These are phyloP conservation scores for Elongisporangium undulatum DNA, from an alignment of 352 stramenopile genomes.

Conservation along the genomic window DNA sequence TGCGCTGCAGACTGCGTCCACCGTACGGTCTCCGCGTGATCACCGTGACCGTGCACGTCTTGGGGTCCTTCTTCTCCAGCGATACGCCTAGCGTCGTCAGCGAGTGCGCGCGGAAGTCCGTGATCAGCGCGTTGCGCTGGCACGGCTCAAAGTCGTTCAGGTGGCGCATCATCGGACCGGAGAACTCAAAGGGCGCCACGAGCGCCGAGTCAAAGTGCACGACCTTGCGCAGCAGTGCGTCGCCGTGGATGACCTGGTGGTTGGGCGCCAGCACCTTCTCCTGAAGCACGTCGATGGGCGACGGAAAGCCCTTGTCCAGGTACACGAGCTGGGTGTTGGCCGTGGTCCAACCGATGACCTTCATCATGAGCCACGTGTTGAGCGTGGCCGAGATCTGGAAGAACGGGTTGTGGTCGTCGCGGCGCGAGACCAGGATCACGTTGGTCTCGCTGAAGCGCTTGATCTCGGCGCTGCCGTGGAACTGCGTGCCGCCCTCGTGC, in stretches of 20 bases:
- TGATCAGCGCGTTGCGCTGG: slow-evolving; percentile 12
- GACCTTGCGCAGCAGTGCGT: slow-evolving; percentile 20
- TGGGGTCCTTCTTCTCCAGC: slow-evolving; percentile 6
- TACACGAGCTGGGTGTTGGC: slow-evolving; percentile 32
- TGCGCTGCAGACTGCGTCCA: slow-evolving; percentile 44
- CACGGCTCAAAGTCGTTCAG: slow-evolving; percentile 46
- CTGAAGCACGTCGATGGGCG: slow-evolving; percentile 37
- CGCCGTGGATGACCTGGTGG: slow-evolving; percentile 19
- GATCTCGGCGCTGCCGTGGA: slow-evolving; percentile 3
- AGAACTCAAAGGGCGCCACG: slow-evolving; percentile 25
- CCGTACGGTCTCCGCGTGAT: slow-evolving; percentile 49
- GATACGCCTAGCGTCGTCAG: slow-evolving; percentile 18
- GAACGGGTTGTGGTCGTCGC: slow-evolving; percentile 53
- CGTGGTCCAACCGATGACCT: slow-evolving; percentile 25
- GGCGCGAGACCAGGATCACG: slow-evolving; percentile 31
- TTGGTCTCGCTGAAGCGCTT: not conserved
- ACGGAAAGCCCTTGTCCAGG: slow-evolving; percentile 38
- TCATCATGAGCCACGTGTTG: slow-evolving; percentile 36
- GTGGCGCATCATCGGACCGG: slow-evolving; percentile 40
- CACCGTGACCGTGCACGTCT: slow-evolving; percentile 41
- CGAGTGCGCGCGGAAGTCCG: slow-evolving; percentile 16
- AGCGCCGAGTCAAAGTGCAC: slow-evolving; percentile 36
- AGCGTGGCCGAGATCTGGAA: slow-evolving; percentile 39
- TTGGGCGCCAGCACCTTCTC: slow-evolving; percentile 27
- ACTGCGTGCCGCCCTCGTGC: not conserved